Evolutionary conservation across 164 flowering plant species (phyloP), one percentile per base, ranked within the genome.

Genomic region (Annona cherimola): DNA sequence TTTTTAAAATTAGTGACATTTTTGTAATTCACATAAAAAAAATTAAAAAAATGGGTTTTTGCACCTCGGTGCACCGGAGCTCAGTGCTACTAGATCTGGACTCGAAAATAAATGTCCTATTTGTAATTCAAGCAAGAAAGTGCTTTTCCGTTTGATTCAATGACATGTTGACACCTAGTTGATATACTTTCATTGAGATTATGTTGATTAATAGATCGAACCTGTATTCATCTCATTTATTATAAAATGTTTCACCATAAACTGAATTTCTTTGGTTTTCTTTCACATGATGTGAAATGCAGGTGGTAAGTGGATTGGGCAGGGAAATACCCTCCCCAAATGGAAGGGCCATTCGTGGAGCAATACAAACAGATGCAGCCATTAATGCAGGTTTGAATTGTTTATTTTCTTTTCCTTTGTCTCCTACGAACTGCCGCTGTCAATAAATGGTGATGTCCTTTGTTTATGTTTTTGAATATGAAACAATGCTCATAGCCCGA

Each of bases 321-420:
- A 84, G 98, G 73, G 97, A 94, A 76, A 92, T 92, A 79, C 97
- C 97, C 12, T 88, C 98, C 18, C 95, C 95, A 55, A 89, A 90
- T 77, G 97, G 97, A 68, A 79, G 83, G 46, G 89, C 94, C 62
- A 92, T 94, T 69, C 79, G 85, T 42, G 96, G 93, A 74, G 98
- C 91, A 57, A 94, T 92, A 70, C 98, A 94, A 78, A 94, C 97
- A 18, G 97, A 94, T 85, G 96, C 98, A 71, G 91, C 93, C 69
- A 92, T 94, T 68, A 94, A 89, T 82, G 79, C 98, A n/a, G 97
- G 97, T 90, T 74, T 71, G 45, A 45, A 35, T 44, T 62, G 14
- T 20, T 18, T 60, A 5, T 60, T 18, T 7, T 18, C 4, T 20
- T 60, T 3, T 26, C 19, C 55, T 14, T 50, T 50, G 12, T 50